Evolutionary conservation across 805 yeast species (phyloP), one percentile per base, ranked within the genome.

Genomic region (Saturnispora saitoi): DNA sequence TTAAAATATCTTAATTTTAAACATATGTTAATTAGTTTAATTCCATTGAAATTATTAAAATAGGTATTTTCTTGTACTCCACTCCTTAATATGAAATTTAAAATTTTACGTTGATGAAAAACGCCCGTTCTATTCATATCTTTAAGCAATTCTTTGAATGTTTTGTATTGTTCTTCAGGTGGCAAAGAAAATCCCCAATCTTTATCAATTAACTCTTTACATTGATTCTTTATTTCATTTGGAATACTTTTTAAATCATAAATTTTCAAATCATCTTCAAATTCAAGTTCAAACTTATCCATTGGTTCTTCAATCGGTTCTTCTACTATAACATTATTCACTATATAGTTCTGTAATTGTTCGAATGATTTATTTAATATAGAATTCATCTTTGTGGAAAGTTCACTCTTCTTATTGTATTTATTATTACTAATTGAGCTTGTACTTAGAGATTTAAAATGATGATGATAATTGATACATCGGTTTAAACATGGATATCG

Each of bases 101-200:
- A 19, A 4, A 43, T n/a, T 9, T 17, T 32, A 12, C 40, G 14
- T 32, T 43, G 46, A 11, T 30, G 7, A 15, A 32, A 30, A 10
- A 9, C n/a, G 10, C 46, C 46, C 11, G 36, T 43, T n/a, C n/a
- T 43, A 15, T 36, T 32, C n/a, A 43, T 15, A 12, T 43, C 46
- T 9, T 24, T 28, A 14, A 17, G n/a, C n/a, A 43, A 19, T 19
- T 32, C 20, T 22, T 43, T 30, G 24, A 22, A 43, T 3, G 22
- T 22, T 15, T 26, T 43, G 10, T 30, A 32, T 36, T 36, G 34
- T 32, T 32, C 15, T 5, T 14, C 11, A 11, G n/a, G 14, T 4
- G 32, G 15, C 14, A 42, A 24, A 14, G 20, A 20, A 17, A 36
- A 11, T n/a, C 32, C 40, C 40, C 39, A 43, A 17, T 26, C 8